These are phyloP conservation scores for Sphaerulina vaccinii DNA, from an alignment of 2,329 filamentous ascomycete genomes.

Conservation along the genomic window DNA sequence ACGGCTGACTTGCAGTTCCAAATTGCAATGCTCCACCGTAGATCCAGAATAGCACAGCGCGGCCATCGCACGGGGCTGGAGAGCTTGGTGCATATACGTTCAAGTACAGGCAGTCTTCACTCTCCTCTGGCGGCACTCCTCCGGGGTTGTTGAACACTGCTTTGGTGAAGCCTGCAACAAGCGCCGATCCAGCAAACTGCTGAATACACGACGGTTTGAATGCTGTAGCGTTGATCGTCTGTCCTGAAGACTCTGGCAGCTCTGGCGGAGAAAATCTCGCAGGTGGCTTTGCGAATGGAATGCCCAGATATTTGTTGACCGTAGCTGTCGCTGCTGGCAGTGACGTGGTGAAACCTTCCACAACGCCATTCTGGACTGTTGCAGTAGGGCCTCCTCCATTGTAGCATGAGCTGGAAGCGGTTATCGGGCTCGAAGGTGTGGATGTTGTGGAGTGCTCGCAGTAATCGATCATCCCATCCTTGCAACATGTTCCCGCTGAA, in stretches of 20 bases:
- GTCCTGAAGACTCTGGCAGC: conserved; percentile 17
- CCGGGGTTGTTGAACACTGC: conserved; percentile 35
- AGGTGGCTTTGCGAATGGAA: conserved; percentile 39
- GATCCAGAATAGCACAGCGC: conserved; percentile 39
- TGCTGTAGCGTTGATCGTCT: conserved; percentile 32
- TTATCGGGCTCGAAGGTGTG: neutral
- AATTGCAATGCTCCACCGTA: conserved; percentile 38
- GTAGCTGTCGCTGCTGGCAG: conserved; percentile 33
- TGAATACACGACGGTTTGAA: conserved; percentile 38
- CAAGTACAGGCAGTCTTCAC: conserved; percentile 39
- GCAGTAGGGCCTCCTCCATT: conserved; percentile 27
- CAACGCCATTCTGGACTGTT: conserved; percentile 31
- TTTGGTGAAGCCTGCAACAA: conserved; percentile 33
- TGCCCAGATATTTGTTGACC: conserved; percentile 39
- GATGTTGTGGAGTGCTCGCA: neutral
- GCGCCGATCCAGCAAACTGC: conserved; percentile 35
- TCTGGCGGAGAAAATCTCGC: conserved; percentile 35
- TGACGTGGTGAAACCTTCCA: conserved; percentile 34
- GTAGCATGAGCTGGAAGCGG: neutral
- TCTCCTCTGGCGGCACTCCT: conserved; percentile 26
- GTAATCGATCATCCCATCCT: conserved; percentile 20
- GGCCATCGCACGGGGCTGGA: conserved; percentile 29
- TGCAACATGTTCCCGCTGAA: conserved; percentile 44
- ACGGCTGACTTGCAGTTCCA: conserved; percentile 30
- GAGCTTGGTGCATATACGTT: conserved; percentile 38